Evolutionary conservation across 1,139 yeast species (phyloP).

Genomic region (Yamadazyma taylorii): DNA sequence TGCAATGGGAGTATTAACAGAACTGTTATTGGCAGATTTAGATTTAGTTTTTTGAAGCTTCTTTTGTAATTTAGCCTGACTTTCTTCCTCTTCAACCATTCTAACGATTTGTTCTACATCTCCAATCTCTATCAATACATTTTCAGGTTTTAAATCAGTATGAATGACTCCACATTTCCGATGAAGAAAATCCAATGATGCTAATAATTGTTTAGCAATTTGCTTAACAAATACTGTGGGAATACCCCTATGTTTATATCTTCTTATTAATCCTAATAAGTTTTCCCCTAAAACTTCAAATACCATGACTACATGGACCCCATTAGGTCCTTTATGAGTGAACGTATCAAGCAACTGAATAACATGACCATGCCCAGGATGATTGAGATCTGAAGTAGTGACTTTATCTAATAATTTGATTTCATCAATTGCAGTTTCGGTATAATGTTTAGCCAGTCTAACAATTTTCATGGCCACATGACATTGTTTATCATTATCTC

Average conservation of each 20-base stretch:
- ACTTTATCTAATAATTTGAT: constrained; percentile 60
- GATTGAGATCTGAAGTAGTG: constrained; percentile 44
- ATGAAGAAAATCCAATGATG: constrained; percentile 79
- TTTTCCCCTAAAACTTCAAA: constrained; percentile 88
- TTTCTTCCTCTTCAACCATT: constrained; percentile 55
- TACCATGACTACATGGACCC: constrained; percentile 80
- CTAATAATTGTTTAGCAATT: constrained; percentile 72
- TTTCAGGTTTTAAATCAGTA: constrained; percentile 89
- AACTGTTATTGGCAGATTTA: constrained; percentile 18
- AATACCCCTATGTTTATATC: constrained; percentile 70
- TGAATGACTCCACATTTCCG: constrained; percentile 87
- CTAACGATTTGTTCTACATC: constrained; percentile 71
- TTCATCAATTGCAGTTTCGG: constrained; percentile 88
- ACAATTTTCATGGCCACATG: constrained; percentile 88
- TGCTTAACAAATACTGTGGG: constrained; percentile 77
- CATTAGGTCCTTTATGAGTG: constrained; percentile 70
- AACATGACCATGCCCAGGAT: constrained; percentile 69
- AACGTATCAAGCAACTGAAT: constrained; percentile 67
- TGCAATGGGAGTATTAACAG: constrained; percentile 16
- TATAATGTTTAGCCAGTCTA: constrained; percentile 69
- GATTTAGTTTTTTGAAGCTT: constrained; percentile 32
- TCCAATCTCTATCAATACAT: constrained; percentile 76
- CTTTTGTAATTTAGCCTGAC: constrained; percentile 43
- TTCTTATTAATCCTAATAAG: constrained; percentile 64
- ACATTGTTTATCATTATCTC: constrained; percentile 51